Conservation (phyloP, 23 red algal species). For the Gracilaria gracilis region DNA sequence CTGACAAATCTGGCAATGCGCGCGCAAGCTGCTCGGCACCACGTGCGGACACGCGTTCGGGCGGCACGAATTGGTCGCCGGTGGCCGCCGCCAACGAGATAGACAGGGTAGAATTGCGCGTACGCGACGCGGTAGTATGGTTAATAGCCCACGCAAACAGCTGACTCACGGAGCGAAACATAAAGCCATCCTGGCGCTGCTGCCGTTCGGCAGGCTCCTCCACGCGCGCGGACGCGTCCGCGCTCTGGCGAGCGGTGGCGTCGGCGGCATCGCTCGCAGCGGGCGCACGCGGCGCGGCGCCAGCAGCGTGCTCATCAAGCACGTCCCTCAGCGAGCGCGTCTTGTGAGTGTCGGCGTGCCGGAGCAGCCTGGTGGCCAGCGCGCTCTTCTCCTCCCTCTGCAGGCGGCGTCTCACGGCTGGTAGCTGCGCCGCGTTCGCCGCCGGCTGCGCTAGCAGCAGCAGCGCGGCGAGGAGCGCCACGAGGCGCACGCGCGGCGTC, state of each 20-base stretch:
- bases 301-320: constrained; percentile 13
- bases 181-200: neutral
- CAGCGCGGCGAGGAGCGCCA: neutral
- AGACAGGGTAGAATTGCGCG: neutral
- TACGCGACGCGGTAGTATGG: neutral
- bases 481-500: neutral
- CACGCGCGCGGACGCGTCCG: neutral
- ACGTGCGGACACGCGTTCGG: too few species aligned
- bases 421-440: neutral
- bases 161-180: constrained; percentile 38
- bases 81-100: neutral
- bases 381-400: constrained; percentile 38
- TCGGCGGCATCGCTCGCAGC: neutral
- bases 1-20: neutral
- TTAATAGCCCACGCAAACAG: constrained; percentile 55
- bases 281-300: neutral
- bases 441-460: neutral
- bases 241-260: neutral
- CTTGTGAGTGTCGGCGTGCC: constrained; percentile 36
- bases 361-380: constrained; percentile 28
- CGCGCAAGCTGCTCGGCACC: too few species aligned
- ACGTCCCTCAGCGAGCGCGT: constrained; percentile 52
- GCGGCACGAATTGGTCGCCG: neutral
- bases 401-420: neutral
- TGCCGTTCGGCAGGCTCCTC: neutral